Evolutionary conservation across 208 protist genomes (phyloP).

Genomic region (Histomonas meleagridis): DNA sequence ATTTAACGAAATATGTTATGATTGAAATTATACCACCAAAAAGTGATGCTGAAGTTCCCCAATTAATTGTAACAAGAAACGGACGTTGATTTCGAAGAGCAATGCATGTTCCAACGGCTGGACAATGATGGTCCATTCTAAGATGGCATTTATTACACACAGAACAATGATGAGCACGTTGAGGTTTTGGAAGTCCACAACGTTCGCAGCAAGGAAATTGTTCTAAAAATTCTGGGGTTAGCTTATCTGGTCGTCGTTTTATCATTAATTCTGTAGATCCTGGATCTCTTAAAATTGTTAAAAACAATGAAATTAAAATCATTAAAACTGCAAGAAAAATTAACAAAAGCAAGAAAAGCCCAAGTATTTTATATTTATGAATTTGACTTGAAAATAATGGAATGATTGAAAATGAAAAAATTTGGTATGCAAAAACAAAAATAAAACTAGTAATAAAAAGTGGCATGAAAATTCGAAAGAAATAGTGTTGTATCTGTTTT

Average conservation of each 20-base stretch:
- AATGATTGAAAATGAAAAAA: too few relatives aligned
- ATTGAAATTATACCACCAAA: too few relatives aligned
- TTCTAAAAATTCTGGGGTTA: not conserved
- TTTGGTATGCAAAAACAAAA: too few relatives aligned
- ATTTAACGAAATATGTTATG: not conserved
- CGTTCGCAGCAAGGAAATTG: not conserved
- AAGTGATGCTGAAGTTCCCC: not conserved
- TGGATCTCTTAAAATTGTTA: not conserved
- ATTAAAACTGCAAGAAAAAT: too few relatives aligned
- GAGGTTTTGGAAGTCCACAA: slow-evolving; percentile 41
- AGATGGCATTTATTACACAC: slow-evolving; percentile 42
- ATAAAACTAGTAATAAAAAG: too few relatives aligned
- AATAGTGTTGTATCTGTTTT: too few relatives aligned
- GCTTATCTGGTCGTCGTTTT: too few relatives aligned
- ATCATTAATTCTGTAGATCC: not conserved
- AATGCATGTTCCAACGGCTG: not conserved
- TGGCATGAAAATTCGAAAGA: too few relatives aligned
- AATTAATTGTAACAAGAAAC: not conserved
- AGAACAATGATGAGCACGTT: slow-evolving; percentile 46
- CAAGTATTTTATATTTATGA: too few relatives aligned
- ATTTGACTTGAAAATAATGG: too few relatives aligned
- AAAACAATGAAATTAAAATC: not conserved
- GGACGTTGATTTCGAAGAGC: not conserved
- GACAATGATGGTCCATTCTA: slow-evolving; percentile 51
- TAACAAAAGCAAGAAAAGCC: too few relatives aligned